A percentile compares a stretch with the other conserved stretches of the same genome.
phyloP scores from a whole-genome alignment of 2,329 filamentous ascomycete species.

The Orbilia brochopaga region DNA sequence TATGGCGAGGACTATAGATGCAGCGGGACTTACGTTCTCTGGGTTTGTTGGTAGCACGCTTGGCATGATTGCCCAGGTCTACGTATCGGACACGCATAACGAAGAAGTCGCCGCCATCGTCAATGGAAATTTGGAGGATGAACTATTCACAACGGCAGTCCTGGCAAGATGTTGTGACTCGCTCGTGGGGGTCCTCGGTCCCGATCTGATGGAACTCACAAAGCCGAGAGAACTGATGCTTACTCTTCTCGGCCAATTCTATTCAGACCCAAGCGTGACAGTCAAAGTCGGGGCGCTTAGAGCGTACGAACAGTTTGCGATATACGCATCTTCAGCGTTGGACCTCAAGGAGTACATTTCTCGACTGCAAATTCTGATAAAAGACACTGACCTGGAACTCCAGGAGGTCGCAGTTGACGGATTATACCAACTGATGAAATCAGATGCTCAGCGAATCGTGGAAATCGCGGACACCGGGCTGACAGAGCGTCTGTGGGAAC shows the following conservation, averaged over 20 bases:
- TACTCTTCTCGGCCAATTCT: constrained; percentile 81
- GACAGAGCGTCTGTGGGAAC: constrained; percentile 90
- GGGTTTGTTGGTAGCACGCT: constrained; percentile 87
- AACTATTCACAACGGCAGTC: constrained; percentile 79
- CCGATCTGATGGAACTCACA: constrained; percentile 88
- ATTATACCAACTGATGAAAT: constrained; percentile 92
- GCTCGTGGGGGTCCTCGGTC: constrained; percentile 94
- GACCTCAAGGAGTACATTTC: constrained; percentile 83
- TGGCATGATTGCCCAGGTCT: constrained; percentile 91
- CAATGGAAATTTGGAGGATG: constrained; percentile 88
- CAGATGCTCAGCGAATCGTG: constrained; percentile 82
- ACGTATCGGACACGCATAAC: constrained; percentile 89
- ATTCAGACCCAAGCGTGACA: constrained; percentile 72
- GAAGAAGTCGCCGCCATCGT: constrained; percentile 78
- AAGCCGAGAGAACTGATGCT: constrained; percentile 93
- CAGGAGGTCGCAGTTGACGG: constrained; percentile 83
- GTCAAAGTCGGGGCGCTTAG: constrained; percentile 78
- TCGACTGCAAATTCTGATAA: constrained; percentile 77
- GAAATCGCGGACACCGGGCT: constrained; percentile 75
- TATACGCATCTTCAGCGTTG: constrained; percentile 89
- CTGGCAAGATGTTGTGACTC: constrained; percentile 89
- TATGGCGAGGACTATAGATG: constrained; percentile 82
- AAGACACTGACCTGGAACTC: constrained; percentile 71
- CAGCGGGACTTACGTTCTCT: constrained; percentile 89
- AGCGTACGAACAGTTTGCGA: constrained; percentile 86